Percentiles rank a stretch among this genome's conserved stretches.
Evolutionary conservation across 345 rosid species (phyloP).

Genomic region (Leavenworthia alabamica): DNA sequence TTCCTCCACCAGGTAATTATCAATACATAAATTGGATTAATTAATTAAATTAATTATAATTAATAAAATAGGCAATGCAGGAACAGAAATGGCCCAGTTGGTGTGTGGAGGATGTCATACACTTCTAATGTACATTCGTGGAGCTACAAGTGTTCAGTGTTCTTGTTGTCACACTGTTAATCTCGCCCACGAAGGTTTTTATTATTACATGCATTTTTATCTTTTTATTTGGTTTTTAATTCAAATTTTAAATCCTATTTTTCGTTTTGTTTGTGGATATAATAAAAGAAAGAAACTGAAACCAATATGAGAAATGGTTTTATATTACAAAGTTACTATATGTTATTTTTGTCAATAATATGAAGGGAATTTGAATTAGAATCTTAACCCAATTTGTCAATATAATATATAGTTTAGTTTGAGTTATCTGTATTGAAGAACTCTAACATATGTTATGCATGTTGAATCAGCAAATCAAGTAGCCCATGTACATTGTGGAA

Average conservation of each 20-base stretch:
- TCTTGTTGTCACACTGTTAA: slow-evolving; percentile 95
- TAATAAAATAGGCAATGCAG: slow-evolving; percentile 36
- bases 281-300: too few relatives aligned
- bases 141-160: slow-evolving; percentile 97
- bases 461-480: slow-evolving; percentile 74
- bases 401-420: too few relatives aligned
- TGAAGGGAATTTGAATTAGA: too few relatives aligned
- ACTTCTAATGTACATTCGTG: slow-evolving; percentile 88
- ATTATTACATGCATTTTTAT: slow-evolving; percentile 14
- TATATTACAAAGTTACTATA: too few relatives aligned
- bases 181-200: slow-evolving; percentile 83
- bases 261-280: too few relatives aligned
- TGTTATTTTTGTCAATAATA: too few relatives aligned
- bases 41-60: too few relatives aligned
- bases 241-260: neutral
- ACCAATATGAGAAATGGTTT: too few relatives aligned
- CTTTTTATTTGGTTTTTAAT: neutral
- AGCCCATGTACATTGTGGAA: slow-evolving; percentile 92
- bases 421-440: too few relatives aligned
- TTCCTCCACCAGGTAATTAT: slow-evolving; percentile 79
- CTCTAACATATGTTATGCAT: neutral
- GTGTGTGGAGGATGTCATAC: slow-evolving; percentile 99
- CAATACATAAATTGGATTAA: too few relatives aligned
- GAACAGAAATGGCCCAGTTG: slow-evolving; percentile 97
- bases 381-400: too few relatives aligned